These are phyloP conservation scores for Saitozyma podzolica DNA, from an alignment of 768 basidiomycete genomes.

Conservation along the genomic window DNA sequence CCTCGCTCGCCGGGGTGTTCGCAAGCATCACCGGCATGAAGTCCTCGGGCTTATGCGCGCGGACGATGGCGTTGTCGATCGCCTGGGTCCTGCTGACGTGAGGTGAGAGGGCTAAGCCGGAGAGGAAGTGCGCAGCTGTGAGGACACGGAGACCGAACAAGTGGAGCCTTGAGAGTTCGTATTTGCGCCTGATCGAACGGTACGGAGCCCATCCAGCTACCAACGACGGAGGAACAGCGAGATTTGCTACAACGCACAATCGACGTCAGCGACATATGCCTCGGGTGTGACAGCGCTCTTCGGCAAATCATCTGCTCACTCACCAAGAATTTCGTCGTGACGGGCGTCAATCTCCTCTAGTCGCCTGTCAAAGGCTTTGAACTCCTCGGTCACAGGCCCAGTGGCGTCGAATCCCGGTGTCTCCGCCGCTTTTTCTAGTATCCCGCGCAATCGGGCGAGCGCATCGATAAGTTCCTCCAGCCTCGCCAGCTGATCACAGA, in stretches of 20 bases:
- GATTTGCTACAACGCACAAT: too few relatives aligned
- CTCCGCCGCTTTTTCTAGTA: constrained; percentile 22
- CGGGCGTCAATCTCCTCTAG: constrained; percentile 26
- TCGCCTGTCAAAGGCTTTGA: constrained; percentile 16
- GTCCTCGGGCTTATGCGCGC: constrained; percentile 31
- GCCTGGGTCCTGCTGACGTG: too few relatives aligned
- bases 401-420: constrained; percentile 28
- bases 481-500: background rate
- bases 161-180: too few relatives aligned
- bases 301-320: background rate
- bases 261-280: too few relatives aligned
- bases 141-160: too few relatives aligned
- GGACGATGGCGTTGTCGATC: constrained; percentile 22
- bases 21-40: constrained; percentile 28
- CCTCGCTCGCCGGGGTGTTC: constrained; percentile 16
- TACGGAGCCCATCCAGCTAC: too few relatives aligned
- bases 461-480: background rate
- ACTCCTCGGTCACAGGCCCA: constrained; percentile 21
- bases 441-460: background rate
- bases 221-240: too few relatives aligned
- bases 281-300: too few relatives aligned
- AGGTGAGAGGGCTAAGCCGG: too few relatives aligned
- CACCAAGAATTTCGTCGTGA: constrained; percentile 32
- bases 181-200: too few relatives aligned
- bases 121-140: too few relatives aligned